Base-by-base conservation (phyloP, 805 yeast species). In the Cyberlindnera subsufficiens region DNA sequence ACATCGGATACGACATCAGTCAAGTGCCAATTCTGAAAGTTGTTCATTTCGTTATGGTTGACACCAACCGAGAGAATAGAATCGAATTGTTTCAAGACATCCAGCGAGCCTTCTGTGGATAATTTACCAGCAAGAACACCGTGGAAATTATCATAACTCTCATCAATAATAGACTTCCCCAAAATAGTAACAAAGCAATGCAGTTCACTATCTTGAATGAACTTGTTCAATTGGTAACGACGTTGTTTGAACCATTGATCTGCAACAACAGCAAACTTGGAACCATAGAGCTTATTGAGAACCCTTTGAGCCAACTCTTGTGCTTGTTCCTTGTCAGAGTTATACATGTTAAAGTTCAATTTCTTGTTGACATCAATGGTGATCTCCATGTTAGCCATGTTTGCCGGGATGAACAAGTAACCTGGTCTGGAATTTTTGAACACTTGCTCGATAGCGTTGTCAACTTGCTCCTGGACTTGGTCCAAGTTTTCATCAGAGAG, bases 51-150 rank as follows among this genome's bases (percentile, higher is more conserved):
- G 45, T 81, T 75, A 41, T 65, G 61, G 43, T 75, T 72, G 39
- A 77, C 74, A 13, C 97, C 97, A 46, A 86, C 62, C 53, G 78
- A 78, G 32, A 89, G 51, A 13, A 87, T 68, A 36, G 84, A 64
- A 56, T 89, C 96, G 29, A 86, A 71, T 5, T 69, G 49, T 25
- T 72, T 65, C 39, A 72, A 74, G 44, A 65, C 71, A 25, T 67
- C 60, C 22, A 64, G 59, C 11, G 79, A 72, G 7, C 73, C 71
- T 7, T 59, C 58, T 15, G 64, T 60, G 4, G 85, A 75, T 38
- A 72, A 69, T 17, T 57, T 60, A 32, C 95, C 96, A 49, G 70
- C 75, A 59, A 81, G 86, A 18, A 74, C 75, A 31, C 96, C 96
- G 73, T 76, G 48, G 69, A 65, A 15, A 81, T 71, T 14, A 73